Conservation (phyloP, 2,329 filamentous ascomycete genomes). For the Purpureocillium lavendulum region DNA sequence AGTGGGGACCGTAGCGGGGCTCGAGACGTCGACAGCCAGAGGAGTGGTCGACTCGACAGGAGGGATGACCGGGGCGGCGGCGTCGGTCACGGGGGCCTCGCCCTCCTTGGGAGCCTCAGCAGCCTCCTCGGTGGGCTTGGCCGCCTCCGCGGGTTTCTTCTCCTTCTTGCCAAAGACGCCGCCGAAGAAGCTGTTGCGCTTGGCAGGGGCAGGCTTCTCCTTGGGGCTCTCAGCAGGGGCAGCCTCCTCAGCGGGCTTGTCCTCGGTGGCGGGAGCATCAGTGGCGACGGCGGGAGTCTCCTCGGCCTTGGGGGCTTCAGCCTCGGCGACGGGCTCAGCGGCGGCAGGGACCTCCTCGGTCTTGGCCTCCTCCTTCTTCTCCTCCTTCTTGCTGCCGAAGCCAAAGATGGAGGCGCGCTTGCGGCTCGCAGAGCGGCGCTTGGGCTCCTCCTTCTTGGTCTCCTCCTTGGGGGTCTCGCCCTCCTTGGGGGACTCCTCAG, state of each 20-base stretch:
- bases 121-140: slow-evolving; percentile 30
- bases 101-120: slow-evolving; percentile 34
- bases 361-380: slow-evolving; percentile 29
- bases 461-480: slow-evolving; percentile 34
- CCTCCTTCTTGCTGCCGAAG: slow-evolving; percentile 50
- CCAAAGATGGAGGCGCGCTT: slow-evolving; percentile 60
- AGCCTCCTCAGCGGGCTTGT: slow-evolving; percentile 26
- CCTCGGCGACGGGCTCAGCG: slow-evolving; percentile 26
- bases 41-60: slow-evolving; percentile 50
- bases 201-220: slow-evolving; percentile 41
- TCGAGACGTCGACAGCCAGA: slow-evolving; percentile 45
- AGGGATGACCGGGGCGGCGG: slow-evolving; percentile 50
- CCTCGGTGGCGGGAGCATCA: slow-evolving; percentile 22
- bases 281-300: slow-evolving; percentile 24
- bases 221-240: slow-evolving; percentile 32
- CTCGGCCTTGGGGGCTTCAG: slow-evolving; percentile 24
- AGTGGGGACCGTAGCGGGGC: slow-evolving; percentile 35
- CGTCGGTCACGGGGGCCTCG: slow-evolving; percentile 33
- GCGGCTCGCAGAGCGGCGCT: slow-evolving; percentile 55
- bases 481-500: slow-evolving; percentile 25
- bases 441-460: slow-evolving; percentile 47
- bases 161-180: slow-evolving; percentile 43
- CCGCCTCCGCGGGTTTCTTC: slow-evolving; percentile 46
- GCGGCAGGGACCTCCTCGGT: slow-evolving; percentile 23
- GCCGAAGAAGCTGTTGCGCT: slow-evolving; percentile 51